A percentile compares a stretch with the other conserved stretches of the same genome.
Evolutionary conservation across 345 rosid species (phyloP).

Genomic region (Syzygium oleosum): DNA sequence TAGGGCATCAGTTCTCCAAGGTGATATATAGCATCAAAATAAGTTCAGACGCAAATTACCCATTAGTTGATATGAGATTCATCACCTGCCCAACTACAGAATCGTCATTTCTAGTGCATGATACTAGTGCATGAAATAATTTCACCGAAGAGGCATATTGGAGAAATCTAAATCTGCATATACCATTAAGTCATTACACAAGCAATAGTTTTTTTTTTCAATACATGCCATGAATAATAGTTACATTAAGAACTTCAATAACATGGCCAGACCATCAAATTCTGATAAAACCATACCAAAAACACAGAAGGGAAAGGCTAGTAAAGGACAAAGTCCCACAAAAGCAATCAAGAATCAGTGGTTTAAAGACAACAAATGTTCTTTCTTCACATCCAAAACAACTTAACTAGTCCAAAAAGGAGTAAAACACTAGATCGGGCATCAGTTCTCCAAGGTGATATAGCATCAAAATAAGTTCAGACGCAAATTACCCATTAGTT

Average conservation of each 20-base stretch:
- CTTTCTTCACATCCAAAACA: neutral
- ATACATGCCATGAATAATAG: neutral
- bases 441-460: conserved; percentile 18
- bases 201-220: too few species aligned
- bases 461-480: conserved; percentile 23
- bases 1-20: conserved; percentile 23
- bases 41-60: conserved; percentile 37
- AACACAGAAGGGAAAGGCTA: neutral
- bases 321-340: neutral
- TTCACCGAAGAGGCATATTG: neutral
- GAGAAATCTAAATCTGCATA: neutral
- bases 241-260: neutral
- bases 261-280: neutral
- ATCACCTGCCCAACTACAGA: conserved; percentile 17
- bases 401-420: neutral
- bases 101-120: neutral
- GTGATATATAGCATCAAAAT: conserved; percentile 15
- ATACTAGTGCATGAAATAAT: neutral
- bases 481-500: conserved; percentile 35
- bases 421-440: conserved; percentile 4
- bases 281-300: neutral
- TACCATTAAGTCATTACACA: neutral
- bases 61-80: conserved; percentile 10
- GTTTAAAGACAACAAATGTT: neutral
- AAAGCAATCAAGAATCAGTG: neutral